These are phyloP conservation scores for Poteriospumella lacustris DNA, from an alignment of 108 stramenopile species.

Conservation along the genomic window DNA sequence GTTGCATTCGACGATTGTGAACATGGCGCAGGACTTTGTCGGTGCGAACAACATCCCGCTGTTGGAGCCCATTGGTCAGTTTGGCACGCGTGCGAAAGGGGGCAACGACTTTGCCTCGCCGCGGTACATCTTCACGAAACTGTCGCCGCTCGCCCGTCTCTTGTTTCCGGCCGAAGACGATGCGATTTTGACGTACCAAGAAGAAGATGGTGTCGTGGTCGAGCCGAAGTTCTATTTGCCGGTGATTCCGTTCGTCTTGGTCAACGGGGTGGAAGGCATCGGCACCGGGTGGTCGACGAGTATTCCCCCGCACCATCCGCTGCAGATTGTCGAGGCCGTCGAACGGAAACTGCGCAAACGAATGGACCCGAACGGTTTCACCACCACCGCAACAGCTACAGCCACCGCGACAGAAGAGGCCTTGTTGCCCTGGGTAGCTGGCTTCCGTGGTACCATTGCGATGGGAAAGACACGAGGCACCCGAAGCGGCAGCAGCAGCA, in stretches of 20 bases:
- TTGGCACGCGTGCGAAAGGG: slow-evolving; percentile 78
- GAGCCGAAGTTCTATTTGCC: slow-evolving; percentile 78
- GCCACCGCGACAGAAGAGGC: too few species aligned
- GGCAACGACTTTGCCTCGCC: slow-evolving; percentile 82
- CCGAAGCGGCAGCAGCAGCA: too few species aligned
- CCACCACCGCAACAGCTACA: too few species aligned
- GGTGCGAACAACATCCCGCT: slow-evolving; percentile 86
- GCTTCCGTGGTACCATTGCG: too few species aligned
- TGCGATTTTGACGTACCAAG: slow-evolving; percentile 61
- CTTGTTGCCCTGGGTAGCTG: too few species aligned
- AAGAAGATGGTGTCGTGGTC: slow-evolving; percentile 76
- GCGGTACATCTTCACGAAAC: slow-evolving; percentile 81
- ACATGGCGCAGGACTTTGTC: slow-evolving; percentile 89
- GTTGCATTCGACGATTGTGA: slow-evolving; percentile 57
- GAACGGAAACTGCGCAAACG: too few species aligned
- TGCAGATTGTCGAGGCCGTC: too few species aligned
- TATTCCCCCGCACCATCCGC: too few species aligned
- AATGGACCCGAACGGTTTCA: too few species aligned
- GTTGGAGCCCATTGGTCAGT: slow-evolving; percentile 76
- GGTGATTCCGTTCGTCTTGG: slow-evolving; percentile 62
- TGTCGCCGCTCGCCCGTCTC: slow-evolving; percentile 63
- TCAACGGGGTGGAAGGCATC: neutral
- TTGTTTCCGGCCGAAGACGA: slow-evolving; percentile 79
- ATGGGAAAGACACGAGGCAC: too few species aligned
- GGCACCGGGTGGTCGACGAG: neutral